phyloP scores from a whole-genome alignment of 1,284 basidiomycete species.

The Cryptococcus hybrid region DNA sequence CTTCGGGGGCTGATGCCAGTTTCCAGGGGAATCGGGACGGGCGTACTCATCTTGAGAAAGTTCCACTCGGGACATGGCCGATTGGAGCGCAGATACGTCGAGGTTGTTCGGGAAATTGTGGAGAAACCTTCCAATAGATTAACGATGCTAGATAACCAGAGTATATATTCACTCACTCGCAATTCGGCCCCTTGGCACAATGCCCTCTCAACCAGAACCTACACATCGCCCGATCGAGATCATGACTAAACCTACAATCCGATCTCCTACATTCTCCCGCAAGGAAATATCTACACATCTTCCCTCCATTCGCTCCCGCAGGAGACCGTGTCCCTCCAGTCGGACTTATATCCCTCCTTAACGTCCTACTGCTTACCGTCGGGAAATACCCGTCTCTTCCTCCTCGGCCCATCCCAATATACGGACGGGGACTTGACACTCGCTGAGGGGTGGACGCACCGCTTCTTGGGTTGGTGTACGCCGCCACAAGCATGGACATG shows the following conservation, averaged over 20 bases:
- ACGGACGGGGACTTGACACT: neutral
- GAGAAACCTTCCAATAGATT: conserved; percentile 58
- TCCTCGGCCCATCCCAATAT: no score
- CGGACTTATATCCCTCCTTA: no score
- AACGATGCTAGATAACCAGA: conserved; percentile 1
- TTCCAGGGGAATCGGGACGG: conserved; percentile 24
- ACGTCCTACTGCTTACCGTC: no score
- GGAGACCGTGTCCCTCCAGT: conserved; percentile 23
- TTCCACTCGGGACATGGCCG: conserved; percentile 68
- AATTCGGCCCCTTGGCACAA: conserved; percentile 85
- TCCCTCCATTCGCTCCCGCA: conserved; percentile 36
- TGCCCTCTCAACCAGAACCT: conserved; percentile 98
- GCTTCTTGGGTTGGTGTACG: conserved; percentile 45
- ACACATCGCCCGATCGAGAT: conserved; percentile 87
- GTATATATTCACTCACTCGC: conserved; percentile 42
- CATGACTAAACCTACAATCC: conserved; percentile 95
- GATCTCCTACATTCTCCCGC: conserved; percentile 93
- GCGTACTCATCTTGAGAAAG: conserved; percentile 54
- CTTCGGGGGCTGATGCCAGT: conserved; percentile 56
- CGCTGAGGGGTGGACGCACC: no score
- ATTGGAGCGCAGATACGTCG: conserved; percentile 52
- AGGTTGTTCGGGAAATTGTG: conserved; percentile 73
- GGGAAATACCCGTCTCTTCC: no score
- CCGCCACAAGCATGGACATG: conserved; percentile 87
- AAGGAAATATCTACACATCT: conserved; percentile 93